Percentiles rank a stretch among this genome's conserved stretches.
Conservation (phyloP, 2,329 filamentous ascomycete genomes). For the Catunica adiposa region DNA sequence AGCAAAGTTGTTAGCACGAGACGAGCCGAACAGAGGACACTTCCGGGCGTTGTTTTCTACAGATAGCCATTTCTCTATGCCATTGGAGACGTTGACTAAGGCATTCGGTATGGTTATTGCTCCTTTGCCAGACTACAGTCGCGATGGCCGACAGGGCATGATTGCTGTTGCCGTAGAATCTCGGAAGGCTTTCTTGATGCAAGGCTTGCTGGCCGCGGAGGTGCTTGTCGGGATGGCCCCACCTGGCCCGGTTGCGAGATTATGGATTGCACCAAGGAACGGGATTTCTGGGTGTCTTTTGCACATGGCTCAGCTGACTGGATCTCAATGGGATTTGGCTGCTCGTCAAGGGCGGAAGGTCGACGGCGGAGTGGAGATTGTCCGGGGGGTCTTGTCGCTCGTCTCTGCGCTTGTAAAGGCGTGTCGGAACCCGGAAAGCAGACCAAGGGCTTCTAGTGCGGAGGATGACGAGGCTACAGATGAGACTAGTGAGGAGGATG, state of each 20-base stretch:
- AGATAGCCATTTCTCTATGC: conserved; percentile 46
- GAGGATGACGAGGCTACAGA: not conserved
- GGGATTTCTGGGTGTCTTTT: conserved; percentile 71
- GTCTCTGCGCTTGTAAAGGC: conserved; percentile 33
- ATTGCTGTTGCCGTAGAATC: conserved; percentile 56
- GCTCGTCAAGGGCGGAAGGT: conserved; percentile 22
- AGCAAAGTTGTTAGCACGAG: conserved; percentile 78
- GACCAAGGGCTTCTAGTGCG: conserved; percentile 49
- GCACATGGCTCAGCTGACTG: conserved; percentile 56
- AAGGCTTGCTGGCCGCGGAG: conserved; percentile 78
- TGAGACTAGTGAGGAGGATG: not conserved
- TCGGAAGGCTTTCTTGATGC: conserved; percentile 78
- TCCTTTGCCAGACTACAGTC: conserved; percentile 54
- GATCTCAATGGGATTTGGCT: conserved; percentile 40
- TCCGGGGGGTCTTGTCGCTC: conserved; percentile 49
- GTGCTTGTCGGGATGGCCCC: conserved; percentile 65
- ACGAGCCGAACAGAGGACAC: conserved; percentile 78
- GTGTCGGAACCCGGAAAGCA: conserved; percentile 36
- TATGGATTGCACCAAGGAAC: conserved; percentile 71
- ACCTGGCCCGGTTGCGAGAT: conserved; percentile 52
- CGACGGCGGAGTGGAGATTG: conserved; percentile 35
- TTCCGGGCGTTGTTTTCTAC: conserved; percentile 69
- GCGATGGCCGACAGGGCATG: conserved; percentile 39
- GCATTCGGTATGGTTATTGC: conserved; percentile 78
- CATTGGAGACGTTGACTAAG: conserved; percentile 68